Evolutionary conservation across 495 filamentous ascomycete genomes (phyloP), one percentile per base, ranked within the genome.

Genomic region (Xylaria intraflava): DNA sequence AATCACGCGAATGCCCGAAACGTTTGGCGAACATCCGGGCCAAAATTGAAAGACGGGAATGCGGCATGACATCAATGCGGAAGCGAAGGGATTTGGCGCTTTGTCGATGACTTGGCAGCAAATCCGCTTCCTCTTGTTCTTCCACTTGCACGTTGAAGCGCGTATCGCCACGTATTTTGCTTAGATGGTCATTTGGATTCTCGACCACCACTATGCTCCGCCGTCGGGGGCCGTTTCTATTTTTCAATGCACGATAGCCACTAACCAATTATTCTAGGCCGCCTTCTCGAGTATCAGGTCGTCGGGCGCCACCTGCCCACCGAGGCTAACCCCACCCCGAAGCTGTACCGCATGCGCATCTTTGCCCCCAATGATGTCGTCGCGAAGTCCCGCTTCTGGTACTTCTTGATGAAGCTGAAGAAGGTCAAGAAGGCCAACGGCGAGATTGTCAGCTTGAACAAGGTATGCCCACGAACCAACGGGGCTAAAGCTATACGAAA

Each of bases 361-460:
- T 98, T 98, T 70, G 93, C 93, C 55, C 89, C 90, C 59, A 98
- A 98, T 78, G 81, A 83, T 64, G 92, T 97, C 60, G 90, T 98
- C 63, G 93, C 93, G 65, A 98, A 97, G 85, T 95, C 90, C 65
- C 87, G 93, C 57, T 98, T 96, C 86, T 98, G 94, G 94, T 98
- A 98, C 84, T 98, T 98, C 86, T 77, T 98, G 69, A 88, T 86
- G 77, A 94, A 95, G 83, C 83, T 98, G 60, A 83, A 89, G 71
- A 98, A 97, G 84, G 89, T 98, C 79, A 98, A 98, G 90, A 97
- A 96, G 87, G 83, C 91, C 69, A 96, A 95, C 72, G 93, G 93
- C 70, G 93, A 98, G 87, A 95, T 98, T 70, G 89, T 97, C 69
- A 87, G 79, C 77, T 73, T 96, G 80, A 97, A 96, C 76, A 82